Base-by-base conservation (phyloP, 2,329 filamentous ascomycete genomes). In the Raffaelea albimanens region DNA sequence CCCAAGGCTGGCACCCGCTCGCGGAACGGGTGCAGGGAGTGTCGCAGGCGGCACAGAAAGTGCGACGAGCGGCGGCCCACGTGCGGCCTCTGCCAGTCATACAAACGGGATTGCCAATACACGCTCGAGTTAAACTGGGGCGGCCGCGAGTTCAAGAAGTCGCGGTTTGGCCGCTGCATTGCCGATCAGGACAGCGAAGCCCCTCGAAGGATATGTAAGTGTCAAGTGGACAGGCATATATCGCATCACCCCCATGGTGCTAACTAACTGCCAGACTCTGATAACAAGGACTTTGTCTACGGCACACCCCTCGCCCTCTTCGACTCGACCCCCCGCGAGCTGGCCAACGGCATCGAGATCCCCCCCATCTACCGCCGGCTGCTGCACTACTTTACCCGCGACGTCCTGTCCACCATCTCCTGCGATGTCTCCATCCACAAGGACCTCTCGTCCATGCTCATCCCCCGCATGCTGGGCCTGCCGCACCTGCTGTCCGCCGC, bases 381-480 rank as follows among this genome's bases (percentile, higher is more conserved):
- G 13, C 48, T 52, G 20, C 31, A 48, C 39, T 52, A 52, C 47
- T 52, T 52, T 43, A 40, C 47, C 2, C n/a, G 36, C 11, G 48
- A 52, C 40, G 33, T 52, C 8, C 29, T 52, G 19, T 41, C 50
- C 3, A 48, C 50, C 1, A 34, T 52, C 9, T 52, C 50, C 13
- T 39, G 41, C 2, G 45, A 52, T 14, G 47, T 47, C 2, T 45
- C 47, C n/a, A 50, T 52, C 43, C 50, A 52, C 29, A 42, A 38
- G 8, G 50, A 52, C 29, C 43, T 52, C 4, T 47, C 33, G 18
- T 42, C 40, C 23, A 43, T 43, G 13, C 48, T 46, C 5, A 68
- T 91, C 3, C 71, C 89, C 29, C 79, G 78, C 42, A 80, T 90
- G 70, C 72, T 93, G 13, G 75, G 79, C 29, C 83, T 86, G 48